Base-by-base conservation (phyloP, 768 basidiomycete species). In the Amanita rimosa region DNA sequence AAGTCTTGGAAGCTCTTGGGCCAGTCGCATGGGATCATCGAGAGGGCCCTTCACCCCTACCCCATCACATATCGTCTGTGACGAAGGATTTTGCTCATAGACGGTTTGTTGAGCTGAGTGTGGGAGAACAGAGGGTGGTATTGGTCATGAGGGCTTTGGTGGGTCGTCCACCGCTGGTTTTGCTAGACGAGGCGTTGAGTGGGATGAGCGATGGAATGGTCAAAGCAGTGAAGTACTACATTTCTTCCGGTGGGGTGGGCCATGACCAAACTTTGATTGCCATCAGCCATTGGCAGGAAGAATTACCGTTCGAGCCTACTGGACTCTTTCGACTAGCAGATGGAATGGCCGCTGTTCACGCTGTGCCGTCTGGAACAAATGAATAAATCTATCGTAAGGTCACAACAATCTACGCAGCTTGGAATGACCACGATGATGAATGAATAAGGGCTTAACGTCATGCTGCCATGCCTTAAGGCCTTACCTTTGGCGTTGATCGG, bases 121-220 rank as follows among this genome's bases (percentile, higher is more conserved):
- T 78, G 0, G 84, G 81, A 0, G 85, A 87, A 59, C 94, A 95
- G 65, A 75, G 81, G 39, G 63, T 94, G 39, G 78, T 91, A 16
- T 67, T 98, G 33, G 72, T 97, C 37, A 81, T 94, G 75, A 79
- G 93, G 14, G 88, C 93, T 22, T 67, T 96, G 29, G 90, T 94
- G 7, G 76, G 76, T 11, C 67, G 71, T 11, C 85, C 88, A 3
- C 75, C 74, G 48, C 60, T 99, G 29, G 70, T 98, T 6, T 69
- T 97, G 8, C 66, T 98, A 35, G 95, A 99, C 58, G 95, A 99
- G 61, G 87, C 83, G 7, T 93, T 89, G 78, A 82, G 86, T 19
- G 94, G 93, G 21, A 94, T 98, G 89, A 88, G 88, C 54, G 81
- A 78, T 38, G 65, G 62, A 4, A 88, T 90, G 79, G 78, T 94